Conservation (phyloP, 1,284 basidiomycete species). For the Megacollybia platyphylla region DNA sequence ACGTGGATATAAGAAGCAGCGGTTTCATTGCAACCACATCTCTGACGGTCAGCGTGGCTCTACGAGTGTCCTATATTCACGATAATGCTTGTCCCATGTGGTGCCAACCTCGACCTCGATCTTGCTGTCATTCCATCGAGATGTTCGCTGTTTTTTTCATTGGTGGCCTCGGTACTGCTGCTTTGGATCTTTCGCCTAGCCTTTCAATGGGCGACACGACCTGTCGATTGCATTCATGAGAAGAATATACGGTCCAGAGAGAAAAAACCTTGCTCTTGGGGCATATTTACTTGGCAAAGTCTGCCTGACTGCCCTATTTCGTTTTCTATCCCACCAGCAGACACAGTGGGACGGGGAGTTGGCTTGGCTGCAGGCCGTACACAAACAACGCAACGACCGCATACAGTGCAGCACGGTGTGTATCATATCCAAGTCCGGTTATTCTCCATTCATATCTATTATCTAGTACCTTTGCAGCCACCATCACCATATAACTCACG, state of each 20-base stretch:
- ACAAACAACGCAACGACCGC: no score
- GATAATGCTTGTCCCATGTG: slow-evolving; percentile 2
- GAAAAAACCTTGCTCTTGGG: slow-evolving; percentile 11
- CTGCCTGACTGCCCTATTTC: slow-evolving; percentile 19
- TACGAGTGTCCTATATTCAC: background rate
- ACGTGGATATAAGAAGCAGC: background rate
- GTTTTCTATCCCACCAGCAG: slow-evolving; percentile 10
- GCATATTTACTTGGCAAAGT: slow-evolving; percentile 20
- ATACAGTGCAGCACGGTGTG: no score
- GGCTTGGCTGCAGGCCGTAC: slow-evolving; percentile 9
- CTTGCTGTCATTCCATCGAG: slow-evolving; percentile 1
- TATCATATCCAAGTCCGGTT: background rate
- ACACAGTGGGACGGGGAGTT: slow-evolving; percentile 13
- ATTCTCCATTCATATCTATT: background rate
- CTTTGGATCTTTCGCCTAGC: background rate
- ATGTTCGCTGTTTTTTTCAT: background rate
- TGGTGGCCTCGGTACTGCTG: background rate
- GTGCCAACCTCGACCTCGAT: slow-evolving; percentile 1
- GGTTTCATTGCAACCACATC: background rate
- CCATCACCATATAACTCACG: slow-evolving; percentile 25
- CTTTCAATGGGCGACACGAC: background rate
- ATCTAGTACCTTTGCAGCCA: slow-evolving; percentile 12
- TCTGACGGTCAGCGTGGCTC: background rate
- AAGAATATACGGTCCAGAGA: background rate
- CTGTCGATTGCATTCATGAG: background rate